phyloP scores from a whole-genome alignment of 2,329 filamentous ascomycete species.

The Microcyclosporella mali region DNA sequence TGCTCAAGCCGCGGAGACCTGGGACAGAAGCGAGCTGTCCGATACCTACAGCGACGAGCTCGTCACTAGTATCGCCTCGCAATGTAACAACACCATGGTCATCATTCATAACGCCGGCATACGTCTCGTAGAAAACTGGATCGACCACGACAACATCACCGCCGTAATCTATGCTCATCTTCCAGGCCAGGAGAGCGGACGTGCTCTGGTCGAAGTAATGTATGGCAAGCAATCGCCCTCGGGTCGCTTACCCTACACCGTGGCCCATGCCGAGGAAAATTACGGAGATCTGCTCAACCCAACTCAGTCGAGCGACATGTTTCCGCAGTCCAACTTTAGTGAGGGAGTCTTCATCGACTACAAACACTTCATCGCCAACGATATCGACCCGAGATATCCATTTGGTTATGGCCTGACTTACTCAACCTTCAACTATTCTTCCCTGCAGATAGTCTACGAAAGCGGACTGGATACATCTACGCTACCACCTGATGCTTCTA shows the following conservation, averaged over 20 bases:
- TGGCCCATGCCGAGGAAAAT: conserved; percentile 24
- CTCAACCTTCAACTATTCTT: conserved; percentile 39
- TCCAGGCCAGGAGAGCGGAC: conserved; percentile 20
- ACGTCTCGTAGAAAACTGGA: conserved; percentile 20
- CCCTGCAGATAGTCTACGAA: conserved; percentile 7
- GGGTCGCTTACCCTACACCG: conserved; percentile 27
- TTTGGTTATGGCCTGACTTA: conserved; percentile 43
- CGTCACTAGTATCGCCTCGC: conserved; percentile 24
- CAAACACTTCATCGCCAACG: conserved; percentile 36
- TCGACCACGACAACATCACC: conserved; percentile 23
- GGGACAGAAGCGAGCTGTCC: too few relatives aligned
- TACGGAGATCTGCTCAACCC: conserved; percentile 23
- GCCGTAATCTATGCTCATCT: conserved; percentile 17
- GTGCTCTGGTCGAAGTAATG: conserved; percentile 19
- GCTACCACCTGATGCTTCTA: conserved; percentile 12
- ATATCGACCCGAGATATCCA: conserved; percentile 37
- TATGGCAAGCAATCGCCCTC: conserved; percentile 25
- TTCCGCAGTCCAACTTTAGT: conserved; percentile 25
- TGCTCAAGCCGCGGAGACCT: conserved; percentile 37
- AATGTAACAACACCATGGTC: conserved; percentile 59
- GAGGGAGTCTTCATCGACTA: conserved; percentile 43
- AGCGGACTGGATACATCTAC: conserved; percentile 1
- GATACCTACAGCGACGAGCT: conserved; percentile 3
- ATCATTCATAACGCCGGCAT: conserved; percentile 74
- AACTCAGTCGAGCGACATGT: conserved; percentile 7